phyloP scores from a whole-genome alignment of 2,329 filamentous ascomycete species.

The Pseudophaeomoniella oleicola region DNA sequence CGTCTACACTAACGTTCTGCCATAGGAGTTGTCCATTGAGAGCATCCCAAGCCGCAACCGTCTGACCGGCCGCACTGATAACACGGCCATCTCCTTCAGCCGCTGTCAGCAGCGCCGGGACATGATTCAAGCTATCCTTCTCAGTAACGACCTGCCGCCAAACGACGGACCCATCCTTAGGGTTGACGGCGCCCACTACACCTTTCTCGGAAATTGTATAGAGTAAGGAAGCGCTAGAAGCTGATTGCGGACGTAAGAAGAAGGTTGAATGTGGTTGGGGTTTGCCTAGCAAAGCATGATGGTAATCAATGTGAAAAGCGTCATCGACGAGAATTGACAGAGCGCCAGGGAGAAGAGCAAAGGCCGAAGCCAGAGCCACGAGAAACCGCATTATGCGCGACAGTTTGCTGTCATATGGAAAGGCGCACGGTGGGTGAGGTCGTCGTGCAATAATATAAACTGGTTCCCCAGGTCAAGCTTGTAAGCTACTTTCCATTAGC shows the following conservation, averaged over 20 bases:
- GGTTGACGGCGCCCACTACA: slow-evolving; percentile 77
- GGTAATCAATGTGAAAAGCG: slow-evolving; percentile 82
- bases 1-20: slow-evolving; percentile 25
- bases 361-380: not conserved
- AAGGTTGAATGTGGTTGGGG: slow-evolving; percentile 54
- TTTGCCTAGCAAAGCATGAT: slow-evolving; percentile 74
- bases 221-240: slow-evolving; percentile 25
- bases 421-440: too few relatives aligned
- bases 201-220: slow-evolving; percentile 81
- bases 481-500: too few relatives aligned
- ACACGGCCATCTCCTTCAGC: slow-evolving; percentile 65
- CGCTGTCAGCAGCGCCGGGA: slow-evolving; percentile 10
- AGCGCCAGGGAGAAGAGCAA: slow-evolving; percentile 1
- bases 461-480: too few relatives aligned
- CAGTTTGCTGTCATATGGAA: too few relatives aligned
- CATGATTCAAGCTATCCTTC: slow-evolving; percentile 28
- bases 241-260: slow-evolving; percentile 1
- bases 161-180: slow-evolving; percentile 65
- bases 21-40: slow-evolving; percentile 66
- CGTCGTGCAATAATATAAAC: too few relatives aligned
- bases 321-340: slow-evolving; percentile 69
- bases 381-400: slow-evolving; percentile 1
- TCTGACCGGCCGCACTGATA: slow-evolving; percentile 54
- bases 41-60: slow-evolving; percentile 71
- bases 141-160: slow-evolving; percentile 69